phyloP scores from a whole-genome alignment of 78 protist species.

The Dictyostelium citrinum region DNA sequence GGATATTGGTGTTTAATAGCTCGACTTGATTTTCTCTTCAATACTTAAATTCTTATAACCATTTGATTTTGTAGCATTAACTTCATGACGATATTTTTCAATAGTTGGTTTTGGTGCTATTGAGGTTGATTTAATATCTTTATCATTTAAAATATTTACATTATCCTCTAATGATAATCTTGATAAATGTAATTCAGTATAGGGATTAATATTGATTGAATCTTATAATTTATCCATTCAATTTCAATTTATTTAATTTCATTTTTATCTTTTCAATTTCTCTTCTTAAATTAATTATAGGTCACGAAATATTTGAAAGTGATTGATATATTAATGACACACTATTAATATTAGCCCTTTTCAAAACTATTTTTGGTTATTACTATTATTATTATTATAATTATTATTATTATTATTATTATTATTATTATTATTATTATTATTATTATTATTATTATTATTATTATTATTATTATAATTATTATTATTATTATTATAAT shows the following conservation, averaged over 20 bases:
- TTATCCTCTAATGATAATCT: background rate
- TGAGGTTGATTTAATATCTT: background rate
- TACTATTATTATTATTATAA: background rate
- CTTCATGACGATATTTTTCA: constrained; percentile 1
- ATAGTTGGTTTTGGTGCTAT: background rate
- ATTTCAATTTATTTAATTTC: background rate
- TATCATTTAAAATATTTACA: background rate
- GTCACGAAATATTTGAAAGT: background rate
- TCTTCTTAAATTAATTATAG: background rate
- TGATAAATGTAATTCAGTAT: constrained; percentile 2
- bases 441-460: too few relatives aligned
- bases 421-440: too few relatives aligned
- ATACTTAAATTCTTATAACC: background rate
- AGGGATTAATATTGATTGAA: background rate
- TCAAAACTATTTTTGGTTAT: background rate
- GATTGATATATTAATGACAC: background rate
- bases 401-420: too few relatives aligned
- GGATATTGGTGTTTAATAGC: constrained; percentile 1
- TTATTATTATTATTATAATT: too few relatives aligned
- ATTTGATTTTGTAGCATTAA: background rate
- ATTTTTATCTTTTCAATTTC: background rate
- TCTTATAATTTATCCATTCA: background rate
- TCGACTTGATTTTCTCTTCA: constrained; percentile 17
- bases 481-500: too few relatives aligned
- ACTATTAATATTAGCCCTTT: background rate